A percentile compares a stretch with the other conserved stretches of the same genome.
phyloP scores from a whole-genome alignment of 306 rosid species.

The Gleditsia sinensis region DNA sequence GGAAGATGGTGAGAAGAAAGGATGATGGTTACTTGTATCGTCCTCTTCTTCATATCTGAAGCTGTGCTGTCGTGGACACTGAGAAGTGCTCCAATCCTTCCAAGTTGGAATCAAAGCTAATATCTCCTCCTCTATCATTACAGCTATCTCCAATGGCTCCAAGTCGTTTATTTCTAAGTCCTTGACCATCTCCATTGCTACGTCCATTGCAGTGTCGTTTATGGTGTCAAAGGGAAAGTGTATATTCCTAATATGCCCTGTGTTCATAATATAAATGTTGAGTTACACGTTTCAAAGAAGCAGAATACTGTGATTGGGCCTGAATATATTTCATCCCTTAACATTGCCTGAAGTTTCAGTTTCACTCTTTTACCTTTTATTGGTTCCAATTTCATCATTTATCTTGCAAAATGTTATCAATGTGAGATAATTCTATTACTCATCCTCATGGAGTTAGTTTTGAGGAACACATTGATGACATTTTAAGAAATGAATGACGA shows the following conservation, averaged over 20 bases:
- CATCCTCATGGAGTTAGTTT: too few species aligned
- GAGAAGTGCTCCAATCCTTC: constrained; percentile 42
- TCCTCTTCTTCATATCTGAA: constrained; percentile 57
- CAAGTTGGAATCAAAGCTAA: constrained; percentile 58
- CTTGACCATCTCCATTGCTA: constrained; percentile 84
- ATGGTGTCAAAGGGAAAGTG: constrained; percentile 73
- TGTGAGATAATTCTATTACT: too few species aligned
- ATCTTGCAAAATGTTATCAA: too few species aligned
- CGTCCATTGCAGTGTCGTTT: constrained; percentile 74
- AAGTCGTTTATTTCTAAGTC: constrained; percentile 79
- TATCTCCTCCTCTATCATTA: constrained; percentile 79
- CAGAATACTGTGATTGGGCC: too few species aligned
- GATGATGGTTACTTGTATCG: constrained; percentile 41
- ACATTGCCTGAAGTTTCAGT: too few species aligned
- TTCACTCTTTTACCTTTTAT: too few species aligned
- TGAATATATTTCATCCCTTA: too few species aligned
- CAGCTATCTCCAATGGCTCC: constrained; percentile 74
- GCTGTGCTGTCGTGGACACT: constrained; percentile 51
- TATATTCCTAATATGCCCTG: constrained; percentile 65
- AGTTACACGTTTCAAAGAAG: not conserved
- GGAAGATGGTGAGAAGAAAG: constrained; percentile 55
- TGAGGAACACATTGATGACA: too few species aligned
- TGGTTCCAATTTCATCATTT: too few species aligned
- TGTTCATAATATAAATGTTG: not conserved
- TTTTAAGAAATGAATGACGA: too few species aligned